Evolutionary conservation across 2,329 filamentous ascomycete genomes (phyloP), one percentile per base, ranked within the genome.

Genomic region (Aureobasidium leucospermi): DNA sequence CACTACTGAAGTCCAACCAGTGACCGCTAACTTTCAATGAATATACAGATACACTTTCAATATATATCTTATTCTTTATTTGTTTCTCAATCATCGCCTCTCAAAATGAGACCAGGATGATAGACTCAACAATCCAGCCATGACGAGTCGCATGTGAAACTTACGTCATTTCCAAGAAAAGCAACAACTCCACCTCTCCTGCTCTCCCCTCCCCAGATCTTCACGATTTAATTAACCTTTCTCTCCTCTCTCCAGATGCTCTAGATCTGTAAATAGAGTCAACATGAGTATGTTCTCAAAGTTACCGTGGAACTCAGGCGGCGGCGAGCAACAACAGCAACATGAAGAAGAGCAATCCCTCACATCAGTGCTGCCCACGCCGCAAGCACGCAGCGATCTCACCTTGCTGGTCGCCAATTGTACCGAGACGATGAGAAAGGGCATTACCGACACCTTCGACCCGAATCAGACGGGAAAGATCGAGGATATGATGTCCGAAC

Each of bases 391-490:
- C 15, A 68, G 71, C 43, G 74, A 77, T 31, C 69, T 79, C 19
- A 77, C 75, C 0, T 69, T 78, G 15, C 71, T 79, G n/a, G 68
- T 79, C 16, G 74, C 75, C 13, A 73, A 75, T 41, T 75, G 73
- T 61, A 77, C 75, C 10, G 75, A 75, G 61, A 67, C 70, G 1
- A 78, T 79, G 76, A 72, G 74, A 29, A 73, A 76, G 57, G 71
- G 67, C 5, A 72, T 79, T 36, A 64, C 74, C 7, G 72, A 75
- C 51, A 74, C 71, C 2, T 79, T 79, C 64, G 69, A 74, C 41
- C 68, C 73, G 3, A 68, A 66, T 11, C 67, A 73, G 61, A 68
- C 70, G 2, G 70, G 68, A 36, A 67, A 68, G 57, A 62, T 64
- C 13, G 59, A 61, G 4, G 67, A 71, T 53, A 53, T 67, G 45